A percentile compares a stretch with the other conserved stretches of the same genome.
These are phyloP conservation scores for Aegilops umbellulata DNA, from an alignment of 176 grass and related monocot species.

Conservation along the genomic window DNA sequence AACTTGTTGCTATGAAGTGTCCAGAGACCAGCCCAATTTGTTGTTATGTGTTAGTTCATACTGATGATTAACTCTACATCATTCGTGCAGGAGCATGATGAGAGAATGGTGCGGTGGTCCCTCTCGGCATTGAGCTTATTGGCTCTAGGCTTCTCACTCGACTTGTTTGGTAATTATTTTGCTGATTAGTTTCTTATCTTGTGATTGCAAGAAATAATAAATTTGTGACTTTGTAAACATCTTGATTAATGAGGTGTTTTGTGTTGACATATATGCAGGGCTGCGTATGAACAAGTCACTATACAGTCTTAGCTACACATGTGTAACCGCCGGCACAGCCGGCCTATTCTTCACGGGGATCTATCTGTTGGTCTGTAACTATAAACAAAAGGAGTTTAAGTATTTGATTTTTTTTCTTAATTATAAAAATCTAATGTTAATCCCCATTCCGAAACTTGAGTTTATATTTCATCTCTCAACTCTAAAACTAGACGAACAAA, in stretches of 20 bases:
- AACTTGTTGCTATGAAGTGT: background rate
- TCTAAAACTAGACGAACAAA: background rate
- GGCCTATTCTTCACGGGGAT: conserved; percentile 60
- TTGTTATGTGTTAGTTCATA: background rate
- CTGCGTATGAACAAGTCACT: conserved; percentile 75
- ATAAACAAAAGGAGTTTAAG: background rate
- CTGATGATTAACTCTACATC: background rate
- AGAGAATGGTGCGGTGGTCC: conserved; percentile 58
- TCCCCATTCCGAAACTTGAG: background rate
- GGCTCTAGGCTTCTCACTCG: conserved; percentile 48
- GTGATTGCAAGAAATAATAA: background rate
- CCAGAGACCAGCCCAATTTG: background rate
- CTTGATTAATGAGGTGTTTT: background rate
- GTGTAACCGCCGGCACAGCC: conserved; percentile 54
- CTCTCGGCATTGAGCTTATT: conserved; percentile 54
- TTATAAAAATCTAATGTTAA: background rate
- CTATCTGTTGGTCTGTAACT: conserved; percentile 63
- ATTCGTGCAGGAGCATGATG: conserved; percentile 45
- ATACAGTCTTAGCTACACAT: conserved; percentile 77
- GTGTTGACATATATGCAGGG: conserved; percentile 24
- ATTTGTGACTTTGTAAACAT: background rate
- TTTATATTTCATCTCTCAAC: background rate
- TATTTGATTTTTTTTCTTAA: background rate
- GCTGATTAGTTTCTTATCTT: background rate
- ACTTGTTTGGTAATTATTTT: conserved; percentile 52